These are phyloP conservation scores for Cladosporium sp. DNA, from an alignment of 2,329 filamentous ascomycete species.

Conservation along the genomic window DNA sequence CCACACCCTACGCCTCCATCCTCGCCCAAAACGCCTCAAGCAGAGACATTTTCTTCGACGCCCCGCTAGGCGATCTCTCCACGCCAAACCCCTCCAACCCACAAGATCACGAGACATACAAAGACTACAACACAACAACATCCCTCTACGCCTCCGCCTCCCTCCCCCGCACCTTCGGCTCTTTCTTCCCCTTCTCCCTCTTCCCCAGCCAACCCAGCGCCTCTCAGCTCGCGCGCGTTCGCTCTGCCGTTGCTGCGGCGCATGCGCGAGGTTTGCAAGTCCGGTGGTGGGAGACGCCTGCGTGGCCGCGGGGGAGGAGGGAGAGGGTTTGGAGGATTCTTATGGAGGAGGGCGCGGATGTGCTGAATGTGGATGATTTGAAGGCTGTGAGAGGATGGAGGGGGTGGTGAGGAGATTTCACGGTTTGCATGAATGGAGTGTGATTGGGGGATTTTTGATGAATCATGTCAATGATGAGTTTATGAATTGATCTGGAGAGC, in stretches of 20 bases:
- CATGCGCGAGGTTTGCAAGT: conserved; percentile 54
- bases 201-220: not conserved
- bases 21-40: conserved; percentile 46
- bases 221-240: conserved; percentile 1
- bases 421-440: too few relatives aligned
- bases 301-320: conserved; percentile 50
- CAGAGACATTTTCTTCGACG: conserved; percentile 58
- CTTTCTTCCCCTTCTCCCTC: not conserved
- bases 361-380: conserved; percentile 56
- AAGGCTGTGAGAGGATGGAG: conserved; percentile 50
- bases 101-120: not conserved
- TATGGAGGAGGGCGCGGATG: conserved; percentile 50
- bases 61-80: conserved; percentile 45
- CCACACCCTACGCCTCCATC: conserved; percentile 55
- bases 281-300: conserved; percentile 53
- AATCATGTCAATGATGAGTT: too few relatives aligned
- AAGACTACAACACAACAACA: conserved; percentile 49
- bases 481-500: too few relatives aligned
- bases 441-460: too few relatives aligned
- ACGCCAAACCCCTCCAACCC: conserved; percentile 3
- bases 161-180: conserved; percentile 37
- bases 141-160: conserved; percentile 63
- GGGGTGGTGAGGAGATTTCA: conserved; percentile 41
- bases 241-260: conserved; percentile 33
- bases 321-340: conserved; percentile 53